Evolutionary conservation across 2,329 filamentous ascomycete genomes (phyloP).

Genomic region (Ophiosphaerella narmari): DNA sequence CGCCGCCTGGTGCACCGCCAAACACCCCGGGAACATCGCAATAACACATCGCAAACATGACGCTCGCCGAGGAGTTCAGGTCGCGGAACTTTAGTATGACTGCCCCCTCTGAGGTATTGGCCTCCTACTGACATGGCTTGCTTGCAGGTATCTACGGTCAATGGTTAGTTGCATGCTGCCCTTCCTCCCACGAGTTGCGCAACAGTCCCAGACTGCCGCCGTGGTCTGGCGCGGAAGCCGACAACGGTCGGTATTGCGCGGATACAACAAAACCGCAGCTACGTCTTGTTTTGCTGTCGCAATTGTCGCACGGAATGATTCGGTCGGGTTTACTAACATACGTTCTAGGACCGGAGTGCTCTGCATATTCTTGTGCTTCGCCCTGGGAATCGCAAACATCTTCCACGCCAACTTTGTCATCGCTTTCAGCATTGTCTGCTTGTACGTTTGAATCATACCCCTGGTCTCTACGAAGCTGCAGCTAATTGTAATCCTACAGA

Average conservation of each 20-base stretch:
- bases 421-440: slow-evolving; percentile 61
- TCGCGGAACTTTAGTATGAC: slow-evolving; percentile 68
- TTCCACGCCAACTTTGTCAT: slow-evolving; percentile 64
- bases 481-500: slow-evolving; percentile 33
- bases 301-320: not conserved
- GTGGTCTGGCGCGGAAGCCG: not conserved
- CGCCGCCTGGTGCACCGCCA: slow-evolving; percentile 12
- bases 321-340: slow-evolving; percentile 17
- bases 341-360: slow-evolving; percentile 58
- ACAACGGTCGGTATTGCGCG: not conserved
- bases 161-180: slow-evolving; percentile 58
- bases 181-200: not conserved
- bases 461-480: not conserved
- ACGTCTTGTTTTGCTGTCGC: not conserved
- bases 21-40: not conserved
- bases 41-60: slow-evolving; percentile 50
- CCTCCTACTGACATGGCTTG: slow-evolving; percentile 37
- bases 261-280: not conserved
- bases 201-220: too few species aligned
- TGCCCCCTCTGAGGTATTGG: slow-evolving; percentile 9
- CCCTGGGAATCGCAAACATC: slow-evolving; percentile 70
- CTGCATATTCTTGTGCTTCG: slow-evolving; percentile 68
- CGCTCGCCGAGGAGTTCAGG: slow-evolving; percentile 65
- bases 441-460: slow-evolving; percentile 42
- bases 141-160: slow-evolving; percentile 68